Evolutionary conservation across 345 rosid species (phyloP).

Genomic region (Rhodomyrtus tomentosa): DNA sequence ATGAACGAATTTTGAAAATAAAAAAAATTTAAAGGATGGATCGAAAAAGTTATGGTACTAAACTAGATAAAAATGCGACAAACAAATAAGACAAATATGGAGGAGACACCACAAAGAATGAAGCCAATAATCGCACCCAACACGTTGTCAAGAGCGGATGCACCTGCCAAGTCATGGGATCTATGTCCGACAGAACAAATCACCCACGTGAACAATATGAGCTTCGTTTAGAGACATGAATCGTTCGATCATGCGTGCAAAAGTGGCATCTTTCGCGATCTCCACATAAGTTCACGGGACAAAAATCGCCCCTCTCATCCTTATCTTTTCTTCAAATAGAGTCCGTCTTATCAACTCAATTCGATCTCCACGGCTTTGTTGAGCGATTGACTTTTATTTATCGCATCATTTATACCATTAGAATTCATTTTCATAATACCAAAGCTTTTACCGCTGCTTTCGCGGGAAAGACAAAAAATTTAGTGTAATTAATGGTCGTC

Average conservation of each 20-base stretch:
- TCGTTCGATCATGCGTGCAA: neutral
- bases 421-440: neutral
- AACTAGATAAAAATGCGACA: neutral
- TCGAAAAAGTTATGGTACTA: neutral
- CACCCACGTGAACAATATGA: neutral
- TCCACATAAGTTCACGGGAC: neutral
- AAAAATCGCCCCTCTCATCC: neutral
- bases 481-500: neutral
- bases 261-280: neutral
- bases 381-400: neutral
- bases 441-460: neutral
- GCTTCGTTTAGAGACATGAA: neutral
- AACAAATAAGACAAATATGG: neutral
- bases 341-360: neutral
- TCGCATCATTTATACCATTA: neutral
- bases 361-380: neutral
- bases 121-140: neutral
- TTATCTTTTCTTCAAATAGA: neutral
- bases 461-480: neutral
- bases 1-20: neutral
- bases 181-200: neutral
- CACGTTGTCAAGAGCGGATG: fast-evolving
- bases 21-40: neutral
- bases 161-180: neutral
- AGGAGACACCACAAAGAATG: neutral